Evolutionary conservation across 306 rosid genomes (phyloP), one percentile per base, ranked within the genome.

Genomic region (Corylus americana): DNA sequence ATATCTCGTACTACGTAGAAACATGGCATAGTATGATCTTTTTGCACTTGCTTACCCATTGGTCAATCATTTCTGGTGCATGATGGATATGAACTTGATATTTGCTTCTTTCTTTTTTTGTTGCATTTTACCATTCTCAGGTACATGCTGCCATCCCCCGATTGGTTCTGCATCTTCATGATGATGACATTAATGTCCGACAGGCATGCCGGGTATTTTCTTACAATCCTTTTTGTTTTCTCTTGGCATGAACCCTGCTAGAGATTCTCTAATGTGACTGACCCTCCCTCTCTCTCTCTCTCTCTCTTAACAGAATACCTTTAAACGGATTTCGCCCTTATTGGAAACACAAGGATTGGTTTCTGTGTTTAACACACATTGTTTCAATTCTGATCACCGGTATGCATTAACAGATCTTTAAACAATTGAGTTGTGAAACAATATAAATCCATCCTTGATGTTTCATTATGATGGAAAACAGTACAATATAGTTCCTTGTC

Each of bases 141-240:
- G 94, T 91, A 70, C 97, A 94, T 86, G 89, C 93, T 66, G 85
- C 91, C 70, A 67, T 94, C 83, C 97, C 98, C 77, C 94, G 97
- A 83, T 85, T 94, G 78, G 88, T 94, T 83, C 87, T 94, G 88
- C 98, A 94, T 83, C 85, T 91, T 66, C 89, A 91, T 79, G 98
- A 94, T 71, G 97, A 91, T 44, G 95, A 94, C 72, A 14, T 79
- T 78, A 81, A 87, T 53, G 97, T 94, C 35, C 88, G 97, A 71
- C 85, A 87, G 55, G 97, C 98, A 76, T 94, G 98, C 86, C 97
- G 98, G 98, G 98, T 94, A 92, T 81, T 86, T 74, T 37, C 48
- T 76, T 68, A 72, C 39, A 49, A 57, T 80, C 66, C 69, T 67
- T 39, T 83, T 64, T 83, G 83, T 16, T 70, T 57, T 84, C 76